These are phyloP conservation scores for Linnemannia hyalina DNA, from an alignment of 192 early-diverging fungal genomes.

Conservation along the genomic window DNA sequence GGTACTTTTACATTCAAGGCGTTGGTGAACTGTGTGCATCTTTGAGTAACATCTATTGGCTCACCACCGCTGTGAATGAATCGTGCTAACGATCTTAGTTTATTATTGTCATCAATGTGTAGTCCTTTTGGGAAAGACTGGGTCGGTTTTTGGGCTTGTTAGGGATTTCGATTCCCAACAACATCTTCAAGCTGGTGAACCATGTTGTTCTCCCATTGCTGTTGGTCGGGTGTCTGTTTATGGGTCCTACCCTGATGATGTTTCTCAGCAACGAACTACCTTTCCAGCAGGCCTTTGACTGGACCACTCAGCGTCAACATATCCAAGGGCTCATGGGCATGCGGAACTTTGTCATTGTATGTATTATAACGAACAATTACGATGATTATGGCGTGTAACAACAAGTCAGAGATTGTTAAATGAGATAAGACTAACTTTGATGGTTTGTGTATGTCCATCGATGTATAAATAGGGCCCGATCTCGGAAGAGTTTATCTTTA, in stretches of 20 bases:
- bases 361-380: neutral
- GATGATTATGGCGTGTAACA: neutral
- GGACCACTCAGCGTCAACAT: constrained; percentile 20
- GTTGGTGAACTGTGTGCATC: neutral
- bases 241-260: constrained; percentile 69
- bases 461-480: constrained; percentile 69
- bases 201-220: constrained; percentile 55
- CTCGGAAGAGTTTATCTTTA: constrained; percentile 83
- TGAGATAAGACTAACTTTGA: neutral
- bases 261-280: constrained; percentile 61
- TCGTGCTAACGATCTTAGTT: neutral
- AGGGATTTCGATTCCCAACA: constrained; percentile 50
- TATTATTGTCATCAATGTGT: neutral
- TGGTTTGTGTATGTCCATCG: constrained; percentile 35
- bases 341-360: constrained; percentile 33
- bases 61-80: too few species aligned
- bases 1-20: constrained; percentile 13
- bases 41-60: neutral
- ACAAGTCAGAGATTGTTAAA: neutral
- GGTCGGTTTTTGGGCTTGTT: constrained; percentile 22
- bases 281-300: constrained; percentile 56
- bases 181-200: constrained; percentile 35
- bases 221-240: constrained; percentile 65
- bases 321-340: constrained; percentile 17
- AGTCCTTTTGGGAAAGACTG: constrained; percentile 33